Percentiles rank a stretch among this genome's conserved stretches.
These are phyloP conservation scores for Lachancea fermentati DNA, from an alignment of 805 yeast species.

Conservation along the genomic window DNA sequence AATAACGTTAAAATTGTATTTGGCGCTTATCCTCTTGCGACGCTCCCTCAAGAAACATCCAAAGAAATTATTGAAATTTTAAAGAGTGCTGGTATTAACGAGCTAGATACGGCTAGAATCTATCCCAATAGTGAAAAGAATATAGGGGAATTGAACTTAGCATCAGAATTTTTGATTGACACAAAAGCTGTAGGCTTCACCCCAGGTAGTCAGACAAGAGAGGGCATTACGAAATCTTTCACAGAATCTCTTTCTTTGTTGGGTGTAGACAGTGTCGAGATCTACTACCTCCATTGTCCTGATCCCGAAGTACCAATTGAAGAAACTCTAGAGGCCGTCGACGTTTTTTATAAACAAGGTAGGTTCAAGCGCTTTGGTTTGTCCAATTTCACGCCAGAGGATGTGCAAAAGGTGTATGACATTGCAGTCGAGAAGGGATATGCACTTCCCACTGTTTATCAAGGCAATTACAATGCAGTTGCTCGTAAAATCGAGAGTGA, in stretches of 20 bases:
- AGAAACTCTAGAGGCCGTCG: conserved; percentile 22
- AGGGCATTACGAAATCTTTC: conserved; percentile 12
- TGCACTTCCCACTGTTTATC: conserved; percentile 25
- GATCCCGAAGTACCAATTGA: conserved; percentile 22
- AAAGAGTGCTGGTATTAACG: conserved; percentile 12
- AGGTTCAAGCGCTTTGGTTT: conserved; percentile 24
- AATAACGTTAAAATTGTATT: neutral
- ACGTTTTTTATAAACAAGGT: conserved; percentile 19
- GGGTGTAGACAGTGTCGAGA: conserved; percentile 17
- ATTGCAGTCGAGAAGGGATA: conserved; percentile 18
- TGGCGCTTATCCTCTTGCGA: conserved; percentile 1
- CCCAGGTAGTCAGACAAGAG: conserved; percentile 13
- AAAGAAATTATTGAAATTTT: neutral
- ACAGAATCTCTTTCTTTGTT: conserved; percentile 13
- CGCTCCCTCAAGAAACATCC: neutral
- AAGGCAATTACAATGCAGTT: conserved; percentile 27
- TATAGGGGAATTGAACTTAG: conserved; percentile 9
- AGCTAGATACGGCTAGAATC: conserved; percentile 24
- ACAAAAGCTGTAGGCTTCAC: conserved; percentile 10
- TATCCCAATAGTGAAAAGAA: conserved; percentile 19
- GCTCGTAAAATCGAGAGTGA: conserved; percentile 20
- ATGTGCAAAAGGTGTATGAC: conserved; percentile 17
- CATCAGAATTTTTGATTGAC: neutral
- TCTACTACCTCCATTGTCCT: conserved; percentile 22
- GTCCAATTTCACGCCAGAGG: conserved; percentile 22